Evolutionary conservation across 495 filamentous ascomycete genomes (phyloP), one percentile per base, ranked within the genome.

Genomic region (Tuber melanosporum): DNA sequence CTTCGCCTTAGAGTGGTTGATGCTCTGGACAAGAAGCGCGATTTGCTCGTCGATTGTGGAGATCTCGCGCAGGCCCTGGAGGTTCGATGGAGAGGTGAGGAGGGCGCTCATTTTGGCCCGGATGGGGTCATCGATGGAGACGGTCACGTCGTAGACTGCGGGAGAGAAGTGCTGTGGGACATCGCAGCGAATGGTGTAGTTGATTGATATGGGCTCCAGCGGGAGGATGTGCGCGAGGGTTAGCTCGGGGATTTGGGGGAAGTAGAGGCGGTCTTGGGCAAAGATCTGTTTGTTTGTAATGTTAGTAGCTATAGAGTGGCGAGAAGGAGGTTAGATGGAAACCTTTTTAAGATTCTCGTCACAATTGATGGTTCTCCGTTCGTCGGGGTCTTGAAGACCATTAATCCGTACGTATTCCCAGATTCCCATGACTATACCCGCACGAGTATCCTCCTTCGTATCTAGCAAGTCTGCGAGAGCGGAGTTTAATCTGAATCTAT

Each of bases 151-250:
- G 87, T 97, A 97, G 84, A 97, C 87, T 43, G 93, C 97, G 1
- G 91, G 91, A 73, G 84, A 85, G 36, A 44, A 85, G 86, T 95
- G 91, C 85, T 93, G 95, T 17, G 91, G 89, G 82, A 92, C 89
- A 84, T 98, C 95, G 69, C 96, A 91, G 81, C 96, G 94, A 84
- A 98, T 96, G 52, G 94, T 98, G 86, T 98, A 99, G 44, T 89
- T 87, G 39, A 98, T 89, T 78, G 92, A 90, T 83, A 98, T 88
- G 0, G 95, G 95, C 9, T 94, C 91, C 22, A 97, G 88, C 14
- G 93, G 87, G 46, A 87, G 89, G 52, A 97, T 89, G 84, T 98
- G 94, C 5, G 86, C 87, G 22, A 89, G 87, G 75, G 97, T 89
- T 46, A 89, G 86, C 39, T 96, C 92, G 62, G 92, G 90, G 77